Base-by-base conservation (phyloP, 441 rosid species). In the Biscutella laevigata region DNA sequence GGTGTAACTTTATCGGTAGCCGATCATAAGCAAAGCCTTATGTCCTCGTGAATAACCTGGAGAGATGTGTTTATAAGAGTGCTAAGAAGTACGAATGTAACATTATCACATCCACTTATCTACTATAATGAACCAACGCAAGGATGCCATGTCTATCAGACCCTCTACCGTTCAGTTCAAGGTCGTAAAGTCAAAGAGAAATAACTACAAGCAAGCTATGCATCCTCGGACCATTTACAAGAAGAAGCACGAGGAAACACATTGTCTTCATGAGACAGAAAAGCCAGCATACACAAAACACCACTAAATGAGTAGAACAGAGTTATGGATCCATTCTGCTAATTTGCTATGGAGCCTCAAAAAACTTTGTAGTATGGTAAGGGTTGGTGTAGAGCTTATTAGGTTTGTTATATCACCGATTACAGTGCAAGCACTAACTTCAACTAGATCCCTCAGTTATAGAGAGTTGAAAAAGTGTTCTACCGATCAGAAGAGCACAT, bases 371-470 rank as follows among this genome's bases (percentile, higher is more conserved):
- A 36, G 9, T 13, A 25, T 52, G 33, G 11, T 52, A 9, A 52
- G 24, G 46, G 34, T 53, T 37, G 58, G 24, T 25, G 20, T 34
- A 35, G 4, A 54, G 29, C 33, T 38, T 46, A 38, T 37, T 46
- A 36, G n/a, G 35, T 32, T 37, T 38, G 13, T 46, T 32, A 38
- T 54, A 55, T 16, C 33, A 12, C 60, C 6, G 30, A 54, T 55
- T 22, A 46, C 57, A 48, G 51, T 28, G 37, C 38, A 62, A 35
- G 39, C 44, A 62, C 7, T 53, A 50, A 46, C 43, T 54, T 54
- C 24, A 47, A 38, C 52, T 56, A 56, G 26, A 57, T 57, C 58
- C 45, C 41, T 58, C 36, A 51, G 17, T 33, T 65, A 41, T 54
- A 28, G 17, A 36, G 49, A 43, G 9, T 29, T 51, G 48, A 37